A percentile compares a stretch with the other conserved stretches of the same genome.
Conservation (phyloP, 2,329 filamentous ascomycete species). For the Diplocarpon rosae region DNA sequence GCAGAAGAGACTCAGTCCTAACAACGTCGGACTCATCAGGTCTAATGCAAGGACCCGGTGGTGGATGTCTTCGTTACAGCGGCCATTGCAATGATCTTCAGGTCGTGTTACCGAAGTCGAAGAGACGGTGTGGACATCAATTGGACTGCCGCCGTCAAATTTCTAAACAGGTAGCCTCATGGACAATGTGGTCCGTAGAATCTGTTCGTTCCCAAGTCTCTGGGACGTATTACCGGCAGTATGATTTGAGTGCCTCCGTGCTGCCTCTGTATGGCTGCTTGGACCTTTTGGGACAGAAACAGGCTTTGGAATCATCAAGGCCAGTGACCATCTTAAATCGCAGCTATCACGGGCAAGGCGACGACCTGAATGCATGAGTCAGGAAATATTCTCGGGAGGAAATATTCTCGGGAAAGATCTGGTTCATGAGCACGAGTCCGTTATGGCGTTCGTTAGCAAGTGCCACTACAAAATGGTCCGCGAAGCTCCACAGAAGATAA, state of each 20-base stretch:
- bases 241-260: neutral
- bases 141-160: neutral
- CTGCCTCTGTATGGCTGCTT: too few relatives aligned
- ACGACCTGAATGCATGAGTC: constrained; percentile 1
- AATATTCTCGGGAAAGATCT: too few relatives aligned
- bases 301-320: neutral
- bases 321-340: neutral
- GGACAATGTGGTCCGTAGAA: neutral
- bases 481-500: neutral
- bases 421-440: neutral
- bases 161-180: too few relatives aligned
- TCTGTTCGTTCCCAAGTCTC: neutral
- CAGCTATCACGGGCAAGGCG: neutral
- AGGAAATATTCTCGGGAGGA: neutral
- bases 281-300: neutral
- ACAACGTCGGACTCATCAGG: too few relatives aligned
- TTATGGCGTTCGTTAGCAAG: neutral
- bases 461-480: neutral
- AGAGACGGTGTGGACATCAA: neutral
- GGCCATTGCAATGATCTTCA: neutral
- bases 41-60: neutral
- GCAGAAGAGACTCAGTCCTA: too few relatives aligned
- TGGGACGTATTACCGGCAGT: neutral
- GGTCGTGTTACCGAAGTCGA: neutral
- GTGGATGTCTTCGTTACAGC: neutral